Evolutionary conservation across 805 yeast species (phyloP), one percentile per base, ranked within the genome.

Genomic region (Zygosaccharomyces gambellarensis): DNA sequence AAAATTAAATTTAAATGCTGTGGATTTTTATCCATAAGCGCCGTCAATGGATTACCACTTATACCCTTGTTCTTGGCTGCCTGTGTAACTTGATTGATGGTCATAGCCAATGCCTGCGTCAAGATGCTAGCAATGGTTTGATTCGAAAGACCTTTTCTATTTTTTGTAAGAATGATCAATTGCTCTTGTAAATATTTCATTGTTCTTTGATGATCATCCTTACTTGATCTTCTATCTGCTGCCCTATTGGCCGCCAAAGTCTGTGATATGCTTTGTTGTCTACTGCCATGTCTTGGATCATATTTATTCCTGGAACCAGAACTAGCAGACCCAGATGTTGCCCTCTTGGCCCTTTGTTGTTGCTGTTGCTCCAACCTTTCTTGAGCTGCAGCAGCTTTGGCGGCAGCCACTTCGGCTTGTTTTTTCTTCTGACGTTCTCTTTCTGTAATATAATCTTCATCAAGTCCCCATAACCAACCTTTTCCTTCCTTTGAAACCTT

Each of bases 391-490:
- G 75, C 75, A 4, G 82, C 81, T 60, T 72, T 75, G 3, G 83
- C 79, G 39, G 82, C 79, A 3, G 86, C 83, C 47, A 76, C 74
- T 59, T 82, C 87, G 47, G 81, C 79, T 63, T 81, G 85, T 46
- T 79, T 80, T 64, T 81, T 79, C 68, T 87, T 80, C 42, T 77
- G 82, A 53, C 77, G 80, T 62, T 90, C 97, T 67, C 87, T 81
- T 58, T 90, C 97, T 19, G 83, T 83, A 49, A 87, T 80, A 54
- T 83, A 88, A 51, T 81, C 85, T 52, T 89, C 95, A 69, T 94
- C 96, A 36, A 94, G 72, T 3, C 92, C 92, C 95, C 96, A 92
- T 28, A 87, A 71, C 95, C 96, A 90, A 49, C 96, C 96, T 65
- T 86, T 86, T n/a, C 95, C 94, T 58, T 87, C 94, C 52, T 85